Evolutionary conservation across 2,329 filamentous ascomycete genomes (phyloP), one percentile per base, ranked within the genome.

Genomic region (Diplodia mutila): DNA sequence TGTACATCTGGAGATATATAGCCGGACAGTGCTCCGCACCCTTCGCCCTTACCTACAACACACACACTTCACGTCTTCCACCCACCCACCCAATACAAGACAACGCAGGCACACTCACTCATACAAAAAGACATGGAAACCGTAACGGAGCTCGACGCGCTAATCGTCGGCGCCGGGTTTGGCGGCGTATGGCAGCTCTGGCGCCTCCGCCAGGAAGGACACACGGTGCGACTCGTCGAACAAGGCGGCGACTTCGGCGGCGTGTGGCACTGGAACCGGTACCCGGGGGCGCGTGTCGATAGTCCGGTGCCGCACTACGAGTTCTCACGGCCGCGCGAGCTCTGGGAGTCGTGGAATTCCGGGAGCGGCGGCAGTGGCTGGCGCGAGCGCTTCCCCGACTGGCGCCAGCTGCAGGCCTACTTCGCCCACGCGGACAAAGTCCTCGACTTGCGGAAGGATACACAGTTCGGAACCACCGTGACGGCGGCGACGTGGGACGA

Each of bases 391-490:
- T 81, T 79, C 63, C 70, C 78, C 0, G 69, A 74, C 1, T 75
- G 78, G 55, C 71, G 74, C 8, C 77, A 81, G 25, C 72, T 77
- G 1, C 72, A 77, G 4, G 70, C 64, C 11, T 81, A 81, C 63
- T 71, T 80, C 14, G 63, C 76, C 16, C 73, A 76, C 46, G 73
- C 80, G 12, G 72, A 72, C 4, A 72, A 76, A 34, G 73, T 72
- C 59, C 73, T 78, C 63, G 68, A 78, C 34, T 69, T 83, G 5
- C 71, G 75, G 3, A 70, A 73, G 21, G 65, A 81, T 64, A 80
- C 83, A 39, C 74, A 77, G n/a, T 82, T 83, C 74, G 73, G 81
- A 49, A 82, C 79, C 0, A 72, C 72, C 34, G 70, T 83, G 6
- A 69, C 68, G 4, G 70, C 70, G 0, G 78, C 79, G 2, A 68